Base-by-base conservation (phyloP, 495 filamentous ascomycete species). In the Podospora bellae-mahoneyi region DNA sequence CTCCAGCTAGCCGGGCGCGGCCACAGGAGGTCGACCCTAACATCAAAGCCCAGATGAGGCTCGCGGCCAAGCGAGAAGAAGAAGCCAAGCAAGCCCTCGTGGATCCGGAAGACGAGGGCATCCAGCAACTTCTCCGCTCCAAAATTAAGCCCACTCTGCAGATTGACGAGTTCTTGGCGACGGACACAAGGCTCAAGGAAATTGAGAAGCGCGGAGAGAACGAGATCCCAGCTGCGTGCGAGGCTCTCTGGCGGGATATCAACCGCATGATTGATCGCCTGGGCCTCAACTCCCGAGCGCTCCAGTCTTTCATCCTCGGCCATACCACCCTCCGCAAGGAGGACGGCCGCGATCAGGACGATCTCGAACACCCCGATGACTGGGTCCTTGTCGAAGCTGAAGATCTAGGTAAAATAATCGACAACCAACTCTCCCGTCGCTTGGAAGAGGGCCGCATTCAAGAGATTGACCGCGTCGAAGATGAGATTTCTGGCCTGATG, bases 241-340 rank as follows among this genome's bases (percentile, higher is more conserved):
- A 98, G 76, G 84, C 88, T 27, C 81, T 97, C 0, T 98, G 94
- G 78, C 85, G 92, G 16, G 96, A 97, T 70, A 92, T 97, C 72
- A 98, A 98, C 76, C 91, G 90, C 15, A 99, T 98, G 95, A 86
- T 98, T 30, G 93, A 97, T 73, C 93, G 91, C 2, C 78, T 97
- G 20, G 96, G 94, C 6, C 83, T 98, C 39, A 97, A 97, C 76
- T 88, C 90, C 28, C 88, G 92, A 4, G 86, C 89, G 13, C 77
- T 99, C 28, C 80, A 87, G 59, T 84, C 86, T 0, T 99, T 92
- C 74, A 83, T 92, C 28, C 80, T 83, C 48, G 89, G 88, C 23
- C 90, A 94, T 66, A 80, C 70, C 0, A 75, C 84, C 34, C 76
- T 85, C 39, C 79, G 79, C 63, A 82, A 87, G 64, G 74, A 81